Base-by-base conservation (phyloP, 305 asterid genomes). In the Petunia hybrid region DNA sequence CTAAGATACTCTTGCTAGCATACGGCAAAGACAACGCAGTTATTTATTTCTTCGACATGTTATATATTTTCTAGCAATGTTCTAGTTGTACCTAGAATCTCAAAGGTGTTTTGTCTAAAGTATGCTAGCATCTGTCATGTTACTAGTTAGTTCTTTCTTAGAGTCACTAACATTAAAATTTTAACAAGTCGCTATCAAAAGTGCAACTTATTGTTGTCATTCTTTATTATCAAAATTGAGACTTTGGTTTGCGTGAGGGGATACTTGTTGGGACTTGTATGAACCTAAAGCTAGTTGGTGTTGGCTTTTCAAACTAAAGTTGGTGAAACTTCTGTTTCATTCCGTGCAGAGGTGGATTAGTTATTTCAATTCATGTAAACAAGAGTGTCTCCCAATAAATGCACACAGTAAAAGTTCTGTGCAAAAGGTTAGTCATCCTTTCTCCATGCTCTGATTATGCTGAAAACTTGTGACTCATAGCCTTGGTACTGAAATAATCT, bases 321-420 rank as follows among this genome's bases (percentile, higher is more conserved):
- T 71, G 7, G 13, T 71, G 78, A 48, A 6, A 71, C 62, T 73
- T 73, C 62, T 73, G 75, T 6, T 87, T 65, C 38, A 45, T 85
- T 56, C 66, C 71, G 65, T 80, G 90, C 95, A 95, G 98, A 91
- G 82, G 85, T 95, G 99, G 99, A 69, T 84, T 61, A 87, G 65
- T 36, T 84, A 87, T 86, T 95, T 95, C 74, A 93, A 91, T 73
- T 90, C 98, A 0, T 57, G 56, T 86, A 88, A 91, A 80, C 97
- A 90, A 81, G 98, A 95, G 70, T 94, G 99, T 80, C 89, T 94
- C 68, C 42, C 97, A 4, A 92, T 95, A 83, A 95, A 94, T 87
- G 97, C 98, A 39, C 97, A 94, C 88, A 93, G 96, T 88, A 89
- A 84, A 84, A 91, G 94, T 80, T 92, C 98, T 16, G 98, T 95